A percentile compares a stretch with the other conserved stretches of the same genome.
Conservation (phyloP, 306 rosid species). For the Vachellia collinsii region DNA sequence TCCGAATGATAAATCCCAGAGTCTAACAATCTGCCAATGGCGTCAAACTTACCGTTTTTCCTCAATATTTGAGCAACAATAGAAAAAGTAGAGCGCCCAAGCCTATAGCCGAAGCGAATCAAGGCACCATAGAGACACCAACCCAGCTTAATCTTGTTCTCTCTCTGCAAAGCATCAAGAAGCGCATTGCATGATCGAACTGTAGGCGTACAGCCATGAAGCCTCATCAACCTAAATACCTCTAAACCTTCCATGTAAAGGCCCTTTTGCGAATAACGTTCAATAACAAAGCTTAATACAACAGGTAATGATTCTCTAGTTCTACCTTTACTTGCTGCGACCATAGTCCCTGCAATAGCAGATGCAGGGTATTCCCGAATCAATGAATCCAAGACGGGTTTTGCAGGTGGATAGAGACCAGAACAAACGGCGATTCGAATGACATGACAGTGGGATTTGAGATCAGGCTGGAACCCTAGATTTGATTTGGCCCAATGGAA, state of each 20-base stretch:
- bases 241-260: slow-evolving; percentile 43
- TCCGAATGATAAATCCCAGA: slow-evolving; percentile 32
- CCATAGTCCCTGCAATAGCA: slow-evolving; percentile 31
- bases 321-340: slow-evolving; percentile 37
- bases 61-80: slow-evolving; percentile 43
- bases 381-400: slow-evolving; percentile 44
- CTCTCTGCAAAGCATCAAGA: slow-evolving; percentile 42
- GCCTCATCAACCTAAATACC: slow-evolving; percentile 41
- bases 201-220: slow-evolving; percentile 42
- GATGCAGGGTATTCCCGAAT: slow-evolving; percentile 33
- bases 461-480: slow-evolving; percentile 50
- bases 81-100: slow-evolving; percentile 42
- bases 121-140: slow-evolving; percentile 49
- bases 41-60: slow-evolving; percentile 44
- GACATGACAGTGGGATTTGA: slow-evolving; percentile 44
- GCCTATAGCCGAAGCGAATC: slow-evolving; percentile 44
- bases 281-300: slow-evolving; percentile 42
- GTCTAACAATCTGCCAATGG: slow-evolving; percentile 40
- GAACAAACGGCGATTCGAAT: slow-evolving; percentile 42
- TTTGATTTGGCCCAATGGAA: slow-evolving; percentile 46
- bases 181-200: slow-evolving; percentile 48
- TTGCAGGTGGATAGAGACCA: slow-evolving; percentile 33
- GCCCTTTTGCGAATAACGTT: slow-evolving; percentile 44
- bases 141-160: slow-evolving; percentile 41
- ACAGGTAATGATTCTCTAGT: slow-evolving; percentile 35